Evolutionary conservation across 2,329 filamentous ascomycete genomes (phyloP), one percentile per base, ranked within the genome.

Genomic region (Zarea fungicola): DNA sequence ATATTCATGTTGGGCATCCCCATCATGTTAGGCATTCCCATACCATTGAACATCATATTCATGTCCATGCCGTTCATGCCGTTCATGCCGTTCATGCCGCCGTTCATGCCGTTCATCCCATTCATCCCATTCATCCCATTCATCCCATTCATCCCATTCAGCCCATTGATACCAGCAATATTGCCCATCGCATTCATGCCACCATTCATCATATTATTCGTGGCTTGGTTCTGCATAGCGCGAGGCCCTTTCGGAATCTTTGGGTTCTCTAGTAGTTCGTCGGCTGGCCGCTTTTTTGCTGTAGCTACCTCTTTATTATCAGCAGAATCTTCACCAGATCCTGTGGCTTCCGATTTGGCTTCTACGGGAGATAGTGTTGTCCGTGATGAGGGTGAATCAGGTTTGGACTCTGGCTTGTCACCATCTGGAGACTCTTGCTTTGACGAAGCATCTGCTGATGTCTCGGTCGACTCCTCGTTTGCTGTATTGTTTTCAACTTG

Each of bases 211-310:
- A 67, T 64, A 42, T 63, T 63, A 47, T 65, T 69, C 59, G 73
- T 72, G 61, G 65, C 68, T 49, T 76, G 76, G 62, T 67, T 76
- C 57, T 77, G 79, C 81, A 83, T 85, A 31, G 77, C 81, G 62
- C 81, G 82, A 2, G 81, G 82, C 0, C 74, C 81, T 58, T 84
- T 85, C 39, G 81, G 79, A 34, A 84, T 79, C 60, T 78, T 80
- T 34, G 79, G 78, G 56, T 85, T 83, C 57, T 83, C 80, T 6
- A 78, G 69, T 26, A 75, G 75, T 45, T 90, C 85, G 29, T 92
- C 89, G 13, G 90, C 89, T 10, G 86, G 79, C 19, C 93, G 83
- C 71, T 97, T 99, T 70, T 87, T 93, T 22, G 80, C 71, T 50
- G 67, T 68, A 45, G 49, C 52, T 22, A 64, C 61, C 22, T 65